Percentiles rank a stretch among this genome's conserved stretches.
Conservation (phyloP, 2,329 filamentous ascomycete genomes). For the Cordyceps militaris region DNA sequence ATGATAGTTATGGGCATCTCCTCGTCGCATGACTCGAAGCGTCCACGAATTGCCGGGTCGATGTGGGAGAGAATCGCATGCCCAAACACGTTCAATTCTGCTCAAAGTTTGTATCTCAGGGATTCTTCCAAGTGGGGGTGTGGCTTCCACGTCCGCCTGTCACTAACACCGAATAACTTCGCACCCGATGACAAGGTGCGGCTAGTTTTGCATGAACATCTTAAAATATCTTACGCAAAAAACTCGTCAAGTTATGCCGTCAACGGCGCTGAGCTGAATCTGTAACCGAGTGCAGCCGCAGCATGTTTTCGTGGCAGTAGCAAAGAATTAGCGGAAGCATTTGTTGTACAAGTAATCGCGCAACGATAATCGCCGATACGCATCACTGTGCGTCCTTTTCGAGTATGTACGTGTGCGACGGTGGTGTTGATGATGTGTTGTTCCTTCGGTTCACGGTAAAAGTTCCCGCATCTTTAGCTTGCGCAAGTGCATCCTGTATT, state of each 20-base stretch:
- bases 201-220: not conserved
- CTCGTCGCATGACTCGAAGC: not conserved
- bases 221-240: not conserved
- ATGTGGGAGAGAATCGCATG: too few relatives aligned
- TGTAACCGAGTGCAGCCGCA: not conserved
- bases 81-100: too few relatives aligned
- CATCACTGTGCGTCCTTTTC: conserved; percentile 1
- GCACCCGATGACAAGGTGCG: conserved; percentile 1
- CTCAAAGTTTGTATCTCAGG: not conserved
- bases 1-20: not conserved
- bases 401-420: not conserved
- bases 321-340: not conserved
- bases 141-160: not conserved
- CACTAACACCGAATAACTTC: conserved; percentile 7
- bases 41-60: not conserved
- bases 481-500: conserved; percentile 1
- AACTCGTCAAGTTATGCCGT: not conserved
- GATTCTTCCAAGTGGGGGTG: not conserved
- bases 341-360: not conserved
- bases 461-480: not conserved
- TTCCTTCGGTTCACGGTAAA: not conserved
- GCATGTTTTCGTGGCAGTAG: not conserved
- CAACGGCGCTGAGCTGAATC: conserved; percentile 4
- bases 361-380: not conserved
- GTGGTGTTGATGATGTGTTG: not conserved